Conservation (phyloP, 257 asterid species). For the Rehmannia glutinosa region DNA sequence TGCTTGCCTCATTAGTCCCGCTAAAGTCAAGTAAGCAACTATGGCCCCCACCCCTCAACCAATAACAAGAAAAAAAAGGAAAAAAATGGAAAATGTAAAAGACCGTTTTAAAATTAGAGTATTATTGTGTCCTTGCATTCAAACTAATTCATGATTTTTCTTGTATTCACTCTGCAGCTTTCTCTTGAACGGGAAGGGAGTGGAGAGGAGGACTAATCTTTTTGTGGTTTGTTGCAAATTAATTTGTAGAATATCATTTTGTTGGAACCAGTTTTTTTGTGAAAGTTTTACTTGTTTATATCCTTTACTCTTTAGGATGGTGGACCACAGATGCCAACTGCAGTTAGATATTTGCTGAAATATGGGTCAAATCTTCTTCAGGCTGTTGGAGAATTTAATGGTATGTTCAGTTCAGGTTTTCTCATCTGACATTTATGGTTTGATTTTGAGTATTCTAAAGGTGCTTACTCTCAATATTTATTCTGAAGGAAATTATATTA, state of each 20-base stretch:
- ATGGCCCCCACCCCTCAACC: neutral
- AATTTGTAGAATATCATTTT: neutral
- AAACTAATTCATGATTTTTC: neutral
- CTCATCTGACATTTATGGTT: neutral
- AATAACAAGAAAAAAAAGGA: neutral
- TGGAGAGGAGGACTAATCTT: slow-evolving; percentile 44
- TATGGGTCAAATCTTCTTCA: slow-evolving; percentile 78
- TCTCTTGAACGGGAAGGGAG: slow-evolving; percentile 67
- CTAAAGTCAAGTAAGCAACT: slow-evolving; percentile 51
- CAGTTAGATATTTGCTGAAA: slow-evolving; percentile 51
- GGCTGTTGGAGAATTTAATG: slow-evolving; percentile 70
- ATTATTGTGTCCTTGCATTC: neutral
- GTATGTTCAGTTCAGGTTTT: slow-evolving; percentile 25
- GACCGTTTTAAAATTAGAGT: neutral
- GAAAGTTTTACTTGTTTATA: neutral
- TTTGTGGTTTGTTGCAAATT: slow-evolving; percentile 40
- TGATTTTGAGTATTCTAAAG: slow-evolving; percentile 1
- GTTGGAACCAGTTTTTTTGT: neutral
- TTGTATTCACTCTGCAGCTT: slow-evolving; percentile 45
- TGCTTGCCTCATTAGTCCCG: slow-evolving; percentile 62
- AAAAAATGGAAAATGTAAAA: too few species aligned
- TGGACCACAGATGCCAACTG: slow-evolving; percentile 74
- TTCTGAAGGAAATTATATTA: slow-evolving; percentile 57
- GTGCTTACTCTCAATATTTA: slow-evolving; percentile 9
- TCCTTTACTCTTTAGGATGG: slow-evolving; percentile 40